These are phyloP conservation scores for Clarireedia sp. DNA, from an alignment of 2,329 filamentous ascomycete genomes.

Conservation along the genomic window DNA sequence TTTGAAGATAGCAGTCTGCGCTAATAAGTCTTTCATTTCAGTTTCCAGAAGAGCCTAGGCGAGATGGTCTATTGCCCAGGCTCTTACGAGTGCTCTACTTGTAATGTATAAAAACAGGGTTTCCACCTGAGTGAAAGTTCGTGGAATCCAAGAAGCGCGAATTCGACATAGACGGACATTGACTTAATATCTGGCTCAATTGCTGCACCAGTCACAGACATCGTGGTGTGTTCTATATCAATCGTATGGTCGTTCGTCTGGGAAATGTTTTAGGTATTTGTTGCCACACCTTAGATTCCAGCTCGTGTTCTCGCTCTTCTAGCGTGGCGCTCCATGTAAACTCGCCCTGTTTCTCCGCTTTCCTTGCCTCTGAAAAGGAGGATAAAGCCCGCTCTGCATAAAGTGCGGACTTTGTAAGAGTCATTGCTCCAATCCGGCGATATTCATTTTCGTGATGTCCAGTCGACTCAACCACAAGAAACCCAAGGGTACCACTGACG, in stretches of 20 bases:
- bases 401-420: background rate
- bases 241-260: background rate
- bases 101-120: too few relatives aligned
- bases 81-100: too few relatives aligned
- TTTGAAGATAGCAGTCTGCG: too few relatives aligned
- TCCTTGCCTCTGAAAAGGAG: background rate
- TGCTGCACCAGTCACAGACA: too few relatives aligned
- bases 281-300: background rate
- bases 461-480: constrained; percentile 14
- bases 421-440: constrained; percentile 10
- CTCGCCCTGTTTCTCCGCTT: background rate
- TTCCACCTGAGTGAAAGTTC: too few relatives aligned
- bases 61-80: too few relatives aligned
- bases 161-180: too few relatives aligned
- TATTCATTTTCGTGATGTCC: constrained; percentile 8
- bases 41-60: too few relatives aligned
- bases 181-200: too few relatives aligned
- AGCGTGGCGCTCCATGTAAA: background rate
- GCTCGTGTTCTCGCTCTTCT: background rate
- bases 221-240: background rate
- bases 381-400: background rate
- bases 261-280: background rate
- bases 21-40: too few relatives aligned
- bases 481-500: constrained; percentile 1
- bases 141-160: too few relatives aligned